Evolutionary conservation across 257 asterid species (phyloP).

Genomic region (Solanum piurae): DNA sequence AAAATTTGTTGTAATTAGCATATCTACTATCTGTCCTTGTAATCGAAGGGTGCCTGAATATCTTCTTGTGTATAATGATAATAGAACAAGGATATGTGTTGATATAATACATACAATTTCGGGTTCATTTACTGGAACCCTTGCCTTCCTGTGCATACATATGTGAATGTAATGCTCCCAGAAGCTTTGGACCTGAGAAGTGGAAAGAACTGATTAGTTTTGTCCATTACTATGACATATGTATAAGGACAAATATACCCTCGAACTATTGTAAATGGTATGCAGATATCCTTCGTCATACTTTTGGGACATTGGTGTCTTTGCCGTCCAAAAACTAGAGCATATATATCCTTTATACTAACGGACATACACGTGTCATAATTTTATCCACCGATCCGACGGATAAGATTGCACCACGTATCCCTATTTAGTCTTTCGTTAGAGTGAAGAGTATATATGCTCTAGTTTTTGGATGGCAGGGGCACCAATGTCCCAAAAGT

Average conservation of each 20-base stretch:
- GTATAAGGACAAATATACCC: background rate
- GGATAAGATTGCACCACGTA: too few relatives aligned
- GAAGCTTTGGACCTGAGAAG: background rate
- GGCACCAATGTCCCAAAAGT: too few relatives aligned
- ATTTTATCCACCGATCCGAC: too few relatives aligned
- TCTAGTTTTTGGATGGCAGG: too few relatives aligned
- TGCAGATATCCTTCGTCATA: too few relatives aligned
- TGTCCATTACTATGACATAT: background rate
- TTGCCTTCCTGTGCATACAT: background rate
- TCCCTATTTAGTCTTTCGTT: too few relatives aligned
- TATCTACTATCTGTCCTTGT: background rate
- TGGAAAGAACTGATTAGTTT: background rate
- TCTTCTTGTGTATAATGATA: background rate
- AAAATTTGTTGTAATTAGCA: background rate
- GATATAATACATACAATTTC: background rate
- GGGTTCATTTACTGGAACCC: background rate
- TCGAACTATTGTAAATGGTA: too few relatives aligned
- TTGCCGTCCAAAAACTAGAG: too few relatives aligned
- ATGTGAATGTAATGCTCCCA: background rate
- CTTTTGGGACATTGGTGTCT: too few relatives aligned
- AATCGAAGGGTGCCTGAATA: background rate
- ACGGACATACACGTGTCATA: too few relatives aligned
- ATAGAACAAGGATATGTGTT: background rate
- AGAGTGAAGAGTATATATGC: too few relatives aligned
- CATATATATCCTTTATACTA: too few relatives aligned